Conservation (phyloP, 495 filamentous ascomycete species). For the Tuber magnatum region DNA sequence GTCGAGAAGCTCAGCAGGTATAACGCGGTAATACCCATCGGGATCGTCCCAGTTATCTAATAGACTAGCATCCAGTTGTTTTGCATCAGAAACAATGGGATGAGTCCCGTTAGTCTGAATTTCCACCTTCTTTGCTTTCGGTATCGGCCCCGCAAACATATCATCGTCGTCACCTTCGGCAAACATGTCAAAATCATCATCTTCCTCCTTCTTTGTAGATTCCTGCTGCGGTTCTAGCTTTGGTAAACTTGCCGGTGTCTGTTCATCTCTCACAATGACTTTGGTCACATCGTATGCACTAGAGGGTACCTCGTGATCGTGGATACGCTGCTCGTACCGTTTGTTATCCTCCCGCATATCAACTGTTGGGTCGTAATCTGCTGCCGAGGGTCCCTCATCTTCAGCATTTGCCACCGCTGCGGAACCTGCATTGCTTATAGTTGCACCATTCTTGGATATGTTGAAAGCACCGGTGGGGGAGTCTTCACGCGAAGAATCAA, state of each 20-base stretch:
- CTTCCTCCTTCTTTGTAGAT: constrained; percentile 49
- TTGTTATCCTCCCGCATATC: constrained; percentile 86
- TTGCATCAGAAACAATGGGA: constrained; percentile 50
- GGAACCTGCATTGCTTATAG: constrained; percentile 51
- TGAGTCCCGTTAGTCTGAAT: constrained; percentile 43
- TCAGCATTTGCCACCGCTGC: constrained; percentile 48
- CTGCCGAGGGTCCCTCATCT: constrained; percentile 78
- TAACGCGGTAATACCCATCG: constrained; percentile 91
- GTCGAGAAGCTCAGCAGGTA: constrained; percentile 80
- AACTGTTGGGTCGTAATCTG: constrained; percentile 87
- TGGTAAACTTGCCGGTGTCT: constrained; percentile 47
- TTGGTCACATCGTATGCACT: constrained; percentile 56
- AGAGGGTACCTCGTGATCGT: constrained; percentile 53
- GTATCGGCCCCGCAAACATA: constrained; percentile 67
- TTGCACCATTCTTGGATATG: constrained; percentile 56
- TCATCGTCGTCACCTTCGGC: constrained; percentile 82
- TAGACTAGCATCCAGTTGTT: constrained; percentile 69
- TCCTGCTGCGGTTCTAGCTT: constrained; percentile 42
- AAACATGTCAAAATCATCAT: constrained; percentile 89
- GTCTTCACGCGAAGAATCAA: constrained; percentile 43
- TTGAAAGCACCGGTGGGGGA: constrained; percentile 51
- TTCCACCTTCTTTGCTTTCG: constrained; percentile 44
- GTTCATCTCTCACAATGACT: constrained; percentile 51
- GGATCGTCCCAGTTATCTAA: constrained; percentile 89
- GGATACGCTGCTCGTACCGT: constrained; percentile 56